These are phyloP conservation scores for Melampsora larici-populina DNA, from an alignment of 1,284 basidiomycete genomes.

Conservation along the genomic window DNA sequence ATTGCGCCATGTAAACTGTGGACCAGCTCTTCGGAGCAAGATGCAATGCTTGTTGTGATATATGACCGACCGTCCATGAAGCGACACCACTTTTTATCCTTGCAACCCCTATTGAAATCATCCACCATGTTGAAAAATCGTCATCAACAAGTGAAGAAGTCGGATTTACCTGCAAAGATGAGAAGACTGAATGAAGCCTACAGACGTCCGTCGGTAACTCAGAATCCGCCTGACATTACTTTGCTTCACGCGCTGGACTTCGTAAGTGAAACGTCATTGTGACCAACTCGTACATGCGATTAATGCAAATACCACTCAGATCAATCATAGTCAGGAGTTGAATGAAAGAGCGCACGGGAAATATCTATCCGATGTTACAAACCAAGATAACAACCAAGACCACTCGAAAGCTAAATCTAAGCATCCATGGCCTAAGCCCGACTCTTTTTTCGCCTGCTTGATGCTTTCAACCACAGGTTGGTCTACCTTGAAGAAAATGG, in stretches of 20 bases:
- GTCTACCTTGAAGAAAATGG: background rate
- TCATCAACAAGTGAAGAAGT: background rate
- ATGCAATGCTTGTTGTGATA: constrained; percentile 12
- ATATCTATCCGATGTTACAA: background rate
- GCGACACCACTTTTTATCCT: constrained; percentile 40
- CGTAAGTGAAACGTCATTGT: background rate
- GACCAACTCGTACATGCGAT: background rate
- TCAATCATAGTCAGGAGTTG: constrained; percentile 39
- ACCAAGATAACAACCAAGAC: background rate
- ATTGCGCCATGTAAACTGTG: background rate
- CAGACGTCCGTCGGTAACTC: background rate
- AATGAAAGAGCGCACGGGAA: constrained; percentile 5
- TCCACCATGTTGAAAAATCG: background rate
- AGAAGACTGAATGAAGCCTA: constrained; percentile 10
- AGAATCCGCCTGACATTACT: background rate
- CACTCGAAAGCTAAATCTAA: background rate
- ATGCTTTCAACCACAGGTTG: constrained; percentile 1
- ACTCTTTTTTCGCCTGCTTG: constrained; percentile 7
- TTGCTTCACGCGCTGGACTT: constrained; percentile 16
- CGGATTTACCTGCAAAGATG: constrained; percentile 26
- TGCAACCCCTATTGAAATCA: constrained; percentile 34
- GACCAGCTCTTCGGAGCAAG: background rate
- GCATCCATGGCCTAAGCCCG: constrained; percentile 2
- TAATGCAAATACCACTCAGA: background rate
- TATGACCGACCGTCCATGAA: constrained; percentile 40